A percentile compares a stretch with the other conserved stretches of the same genome.
These are phyloP conservation scores for Talaromyces thailandensis DNA, from an alignment of 495 filamentous ascomycete genomes.

Conservation along the genomic window DNA sequence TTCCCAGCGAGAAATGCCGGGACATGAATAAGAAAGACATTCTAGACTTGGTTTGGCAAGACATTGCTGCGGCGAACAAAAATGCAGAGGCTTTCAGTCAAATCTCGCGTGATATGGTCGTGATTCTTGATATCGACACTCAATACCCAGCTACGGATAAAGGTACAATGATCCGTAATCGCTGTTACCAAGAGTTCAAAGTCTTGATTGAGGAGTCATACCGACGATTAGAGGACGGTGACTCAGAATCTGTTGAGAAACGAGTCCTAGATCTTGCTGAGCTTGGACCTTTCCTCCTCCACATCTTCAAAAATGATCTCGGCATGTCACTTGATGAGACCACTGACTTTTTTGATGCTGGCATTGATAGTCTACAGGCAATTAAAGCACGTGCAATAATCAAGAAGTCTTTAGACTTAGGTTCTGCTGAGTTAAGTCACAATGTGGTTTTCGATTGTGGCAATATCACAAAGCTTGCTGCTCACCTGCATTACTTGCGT, in stretches of 20 bases:
- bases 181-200: constrained; percentile 41
- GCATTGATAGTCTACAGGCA: background rate
- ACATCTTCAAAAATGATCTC: background rate
- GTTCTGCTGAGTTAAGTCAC: background rate
- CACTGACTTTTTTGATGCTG: background rate
- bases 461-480: background rate
- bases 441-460: background rate
- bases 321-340: background rate
- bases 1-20: constrained; percentile 26
- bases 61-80: constrained; percentile 38
- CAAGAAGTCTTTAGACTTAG: background rate
- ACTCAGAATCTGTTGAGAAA: background rate
- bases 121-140: constrained; percentile 31
- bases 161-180: constrained; percentile 44
- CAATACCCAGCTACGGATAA: constrained; percentile 46
- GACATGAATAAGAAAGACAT: constrained; percentile 32
- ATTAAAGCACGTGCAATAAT: background rate
- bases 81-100: constrained; percentile 43
- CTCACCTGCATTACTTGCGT: background rate
- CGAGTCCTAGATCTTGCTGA: background rate
- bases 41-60: constrained; percentile 45
- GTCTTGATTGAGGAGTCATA: constrained; percentile 41
- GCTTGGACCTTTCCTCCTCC: background rate
- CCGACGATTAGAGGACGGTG: constrained; percentile 17
- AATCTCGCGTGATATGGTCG: constrained; percentile 42